Evolutionary conservation across 1,284 basidiomycete genomes (phyloP), one percentile per base, ranked within the genome.

Genomic region (Xerocomus cyaneibrunnescens): DNA sequence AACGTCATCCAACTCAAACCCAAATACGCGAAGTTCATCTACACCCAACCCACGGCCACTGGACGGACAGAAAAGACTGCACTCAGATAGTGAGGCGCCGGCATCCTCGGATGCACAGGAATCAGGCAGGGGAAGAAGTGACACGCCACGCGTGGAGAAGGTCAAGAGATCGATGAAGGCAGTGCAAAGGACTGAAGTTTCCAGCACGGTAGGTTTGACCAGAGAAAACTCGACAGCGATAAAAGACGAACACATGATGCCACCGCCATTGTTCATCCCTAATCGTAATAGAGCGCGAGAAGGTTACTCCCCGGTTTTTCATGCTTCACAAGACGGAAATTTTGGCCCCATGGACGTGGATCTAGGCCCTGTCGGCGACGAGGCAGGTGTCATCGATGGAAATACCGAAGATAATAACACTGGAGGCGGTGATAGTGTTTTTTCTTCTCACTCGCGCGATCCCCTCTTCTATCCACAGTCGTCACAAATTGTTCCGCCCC

Each of bases 101-200:
- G 71, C 71, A 45, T 70, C 70, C 3, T 62, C 66, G n/a, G 57
- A 60, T 36, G 39, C 50, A 2, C 48, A 66, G n/a, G 56, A 48
- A 63, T 72, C 51, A 56, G 28, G 41, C 16, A 62, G 34, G 52
- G 68, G 27, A 27, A 62, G 45, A 48, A 58, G 64, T 64, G 75
- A 57, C 66, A 75, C 51, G 72, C 65, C 67, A 6, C 70, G 58
- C n/a, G 28, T 48, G 17, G 66, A 66, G 28, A 67, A 66, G 45
- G 48, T 74, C 42, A 81, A 73, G 61, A 83, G 76, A 59, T 72
- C 83, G 6, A 79, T 80, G 74, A 85, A 80, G 59, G 84, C 77
- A 16, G 84, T 77, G 37, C 81, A 83, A 55, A 65, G 74, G 43
- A 70, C 72, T 19, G 76, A 79, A 52, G 61, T 69, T 36, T 54